These are phyloP conservation scores for Pseudopediastrum boryanum DNA, from an alignment of 139 green algal genomes.

Conservation along the genomic window DNA sequence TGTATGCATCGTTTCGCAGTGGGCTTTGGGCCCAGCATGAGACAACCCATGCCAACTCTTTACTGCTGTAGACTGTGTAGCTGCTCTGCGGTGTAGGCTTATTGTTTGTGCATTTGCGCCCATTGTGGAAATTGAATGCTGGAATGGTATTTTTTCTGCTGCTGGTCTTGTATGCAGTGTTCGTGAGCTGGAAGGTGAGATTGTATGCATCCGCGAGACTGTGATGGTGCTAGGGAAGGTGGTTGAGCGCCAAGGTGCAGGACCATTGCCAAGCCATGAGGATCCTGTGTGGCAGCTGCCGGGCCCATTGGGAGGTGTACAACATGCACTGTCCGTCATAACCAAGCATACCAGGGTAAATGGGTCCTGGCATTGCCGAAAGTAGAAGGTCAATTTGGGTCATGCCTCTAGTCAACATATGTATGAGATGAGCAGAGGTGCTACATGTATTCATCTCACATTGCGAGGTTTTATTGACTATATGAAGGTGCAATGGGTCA, in stretches of 20 bases:
- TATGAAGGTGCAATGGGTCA: background rate
- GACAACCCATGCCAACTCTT: background rate
- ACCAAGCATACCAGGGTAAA: conserved; percentile 25
- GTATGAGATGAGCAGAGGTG: background rate
- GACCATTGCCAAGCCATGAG: conserved; percentile 20
- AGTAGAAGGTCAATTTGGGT: background rate
- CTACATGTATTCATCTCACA: background rate
- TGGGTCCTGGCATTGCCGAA: background rate
- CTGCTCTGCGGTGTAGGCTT: background rate
- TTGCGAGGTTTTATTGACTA: background rate
- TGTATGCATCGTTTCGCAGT: background rate
- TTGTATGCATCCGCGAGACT: conserved; percentile 4
- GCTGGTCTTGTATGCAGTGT: background rate
- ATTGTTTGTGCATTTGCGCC: background rate
- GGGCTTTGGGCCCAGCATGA: background rate
- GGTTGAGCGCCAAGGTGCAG: conserved; percentile 1
- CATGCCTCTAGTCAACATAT: background rate
- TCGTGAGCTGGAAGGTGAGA: conserved; percentile 11
- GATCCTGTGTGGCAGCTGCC: conserved; percentile 19
- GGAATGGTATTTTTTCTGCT: background rate
- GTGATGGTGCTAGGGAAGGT: conserved; percentile 32
- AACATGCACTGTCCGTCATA: conserved; percentile 21
- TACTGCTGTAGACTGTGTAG: background rate
- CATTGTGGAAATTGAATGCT: background rate
- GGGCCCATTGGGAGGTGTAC: conserved; percentile 30